Evolutionary conservation across 768 basidiomycete species (phyloP), one percentile per base, ranked within the genome.

Genomic region (Leccinellum albellum): DNA sequence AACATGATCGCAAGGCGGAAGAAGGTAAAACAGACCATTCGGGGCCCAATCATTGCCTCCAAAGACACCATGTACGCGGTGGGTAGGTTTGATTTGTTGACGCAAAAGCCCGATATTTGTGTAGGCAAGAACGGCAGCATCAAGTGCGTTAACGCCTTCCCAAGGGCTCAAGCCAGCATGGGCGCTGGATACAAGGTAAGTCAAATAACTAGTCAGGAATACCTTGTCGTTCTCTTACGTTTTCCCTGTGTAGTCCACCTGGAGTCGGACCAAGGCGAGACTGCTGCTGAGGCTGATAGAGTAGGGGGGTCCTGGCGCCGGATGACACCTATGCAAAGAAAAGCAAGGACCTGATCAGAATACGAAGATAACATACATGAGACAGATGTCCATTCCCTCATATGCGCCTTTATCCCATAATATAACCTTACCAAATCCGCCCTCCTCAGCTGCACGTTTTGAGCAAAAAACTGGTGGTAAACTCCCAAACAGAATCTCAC

Each of bases 71-170:
- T 95, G 91, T 3, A 91, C 82, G 37, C 91, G 85, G 60, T 87
- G 83, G 0, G 85, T 84, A 0, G 93, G 89, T 53, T 80, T 78
- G 15, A 91, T 77, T 64, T 94, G 93, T 70, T 95, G 93, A 15
- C 93, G 83, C 24, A 94, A 77, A 7, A 85, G 83, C 0, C 89
- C 85, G 26, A 94, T 84, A 53, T 85, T 88, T 50, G 81, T 87
- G 66, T 94, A 94, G 4, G 88, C 87, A 3, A 91, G 77, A 5
- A 93, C 87, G n/a, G 90, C 91, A 1, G 93, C 93, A 66, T 95
- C 92, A 13, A 93, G 72, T 1, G 91, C 86, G 60, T 94, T 93
- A 58, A 77, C 79, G 2, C 90, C 91, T 69, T 92, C 88, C 91
- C 91, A 93, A 23, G 91, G 91, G 21, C 86, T 87, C 26, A 88